Percentiles rank a stretch among this genome's conserved stretches.
Evolutionary conservation across 306 rosid species (phyloP).

Genomic region (Cucurbita ficifolia): DNA sequence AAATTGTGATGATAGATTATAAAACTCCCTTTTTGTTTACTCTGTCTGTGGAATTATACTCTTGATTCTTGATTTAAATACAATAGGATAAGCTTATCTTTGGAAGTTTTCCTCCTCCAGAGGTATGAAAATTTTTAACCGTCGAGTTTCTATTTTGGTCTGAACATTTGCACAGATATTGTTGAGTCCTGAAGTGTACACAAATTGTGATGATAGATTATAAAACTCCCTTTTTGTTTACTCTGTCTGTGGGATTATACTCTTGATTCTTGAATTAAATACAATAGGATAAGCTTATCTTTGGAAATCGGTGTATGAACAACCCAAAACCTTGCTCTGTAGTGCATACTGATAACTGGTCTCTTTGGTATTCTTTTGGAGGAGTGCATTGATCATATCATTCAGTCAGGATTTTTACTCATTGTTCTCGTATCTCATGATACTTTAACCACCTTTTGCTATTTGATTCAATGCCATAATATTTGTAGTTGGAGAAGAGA

Average conservation of each 20-base stretch:
- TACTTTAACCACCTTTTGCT: not conserved
- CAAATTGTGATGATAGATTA: not conserved
- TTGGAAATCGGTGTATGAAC: not conserved
- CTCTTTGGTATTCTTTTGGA: not conserved
- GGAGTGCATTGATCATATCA: not conserved
- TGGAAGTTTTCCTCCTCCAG: not conserved
- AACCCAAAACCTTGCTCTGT: not conserved
- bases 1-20: not conserved
- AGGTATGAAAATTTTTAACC: conserved; percentile 11
- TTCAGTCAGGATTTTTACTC: not conserved
- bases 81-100: no score
- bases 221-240: not conserved
- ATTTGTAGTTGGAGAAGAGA: not conserved
- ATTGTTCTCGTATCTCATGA: not conserved
- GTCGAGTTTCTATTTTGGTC: not conserved
- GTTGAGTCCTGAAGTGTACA: not conserved
- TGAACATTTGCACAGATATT: not conserved
- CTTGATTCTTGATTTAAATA: not conserved
- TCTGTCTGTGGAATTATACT: not conserved
- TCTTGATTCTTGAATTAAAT: not conserved
- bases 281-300: not conserved
- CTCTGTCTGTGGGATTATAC: not conserved
- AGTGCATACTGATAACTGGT: not conserved
- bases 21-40: not conserved
- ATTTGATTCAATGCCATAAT: not conserved